A percentile compares a stretch with the other conserved stretches of the same genome.
These are phyloP conservation scores for Rhododendron griersonianum DNA, from an alignment of 148 eudicot species.

Conservation along the genomic window DNA sequence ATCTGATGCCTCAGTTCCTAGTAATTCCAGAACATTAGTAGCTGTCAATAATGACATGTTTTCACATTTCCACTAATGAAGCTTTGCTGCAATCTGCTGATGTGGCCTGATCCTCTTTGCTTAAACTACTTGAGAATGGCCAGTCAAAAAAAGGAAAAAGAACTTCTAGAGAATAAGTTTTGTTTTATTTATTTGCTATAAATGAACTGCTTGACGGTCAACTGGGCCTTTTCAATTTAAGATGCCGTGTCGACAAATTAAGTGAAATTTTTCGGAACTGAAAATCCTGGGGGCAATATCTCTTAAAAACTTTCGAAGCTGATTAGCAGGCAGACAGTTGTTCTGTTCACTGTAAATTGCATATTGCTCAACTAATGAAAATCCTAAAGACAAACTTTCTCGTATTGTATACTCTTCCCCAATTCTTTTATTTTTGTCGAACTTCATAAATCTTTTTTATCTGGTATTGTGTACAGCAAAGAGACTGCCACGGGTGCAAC, in stretches of 20 bases:
- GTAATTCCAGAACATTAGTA: neutral
- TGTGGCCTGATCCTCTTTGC: neutral
- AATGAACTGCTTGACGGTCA: neutral
- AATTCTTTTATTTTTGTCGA: neutral
- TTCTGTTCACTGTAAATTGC: neutral
- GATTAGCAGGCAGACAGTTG: neutral
- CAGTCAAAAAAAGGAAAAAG: no score
- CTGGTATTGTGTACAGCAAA: slow-evolving; percentile 27
- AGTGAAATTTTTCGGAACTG: neutral
- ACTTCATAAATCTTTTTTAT: neutral
- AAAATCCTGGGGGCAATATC: neutral
- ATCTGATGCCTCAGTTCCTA: neutral
- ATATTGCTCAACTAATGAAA: neutral
- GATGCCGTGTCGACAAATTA: neutral
- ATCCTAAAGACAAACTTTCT: neutral
- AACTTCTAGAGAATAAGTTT: no score
- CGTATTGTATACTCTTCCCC: neutral
- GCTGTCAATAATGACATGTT: neutral
- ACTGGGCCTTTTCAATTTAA: neutral
- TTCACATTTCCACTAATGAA: neutral
- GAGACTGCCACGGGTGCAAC: slow-evolving; percentile 39
- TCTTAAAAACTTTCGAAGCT: neutral
- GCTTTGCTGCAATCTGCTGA: neutral
- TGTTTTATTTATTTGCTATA: neutral
- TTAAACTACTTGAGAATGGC: neutral